Evolutionary conservation across 2,329 filamentous ascomycete species (phyloP), one percentile per base, ranked within the genome.

Genomic region (Exophiala alcalophila): DNA sequence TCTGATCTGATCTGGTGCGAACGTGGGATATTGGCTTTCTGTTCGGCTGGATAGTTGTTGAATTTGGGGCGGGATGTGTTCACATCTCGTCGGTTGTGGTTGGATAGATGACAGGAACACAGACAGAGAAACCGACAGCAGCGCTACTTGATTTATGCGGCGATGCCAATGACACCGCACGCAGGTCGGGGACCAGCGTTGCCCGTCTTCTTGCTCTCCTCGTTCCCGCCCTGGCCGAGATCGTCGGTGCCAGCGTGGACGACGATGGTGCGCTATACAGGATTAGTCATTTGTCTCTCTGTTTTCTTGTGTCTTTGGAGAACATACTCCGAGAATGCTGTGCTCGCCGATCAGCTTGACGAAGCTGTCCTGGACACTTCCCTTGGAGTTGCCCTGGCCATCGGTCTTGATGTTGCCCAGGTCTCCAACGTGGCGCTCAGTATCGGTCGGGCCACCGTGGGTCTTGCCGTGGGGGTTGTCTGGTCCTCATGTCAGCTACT

Each of bases 121-220:
- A n/a, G n/a, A n/a, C n/a, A n/a, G n/a, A n/a, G n/a, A n/a, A n/a
- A n/a, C n/a, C n/a, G n/a, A n/a, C n/a, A 36, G 7, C 6, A 4
- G 18, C n/a, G 7, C 19, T 19, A 18, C 15, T 12, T 24, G 15
- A 27, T 35, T 52, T 45, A 52, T 50, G 43, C 43, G 49, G 86
- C 81, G 73, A 94, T 92, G 59, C 88, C 88, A 67, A 94, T 94
- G 65, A 94, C 89, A 75, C 92, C 92, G 73, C 92, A 98, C 66
- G 92, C 92, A 65, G 92, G 92, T 65, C 92, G 87, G 59, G 74
- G 69, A 61, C 92, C 92, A 65, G 92, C 92, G 68, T 97, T 98
- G 58, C 92, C 92, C 56, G 92, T 98, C 84, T 94, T 96, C 77
- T 94, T 88, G 63, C 88, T 95, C 77, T 97, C 89, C 73, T 91